A percentile compares a stretch with the other conserved stretches of the same genome.
These are phyloP conservation scores for Dactylellina sp. DNA, from an alignment of 2,329 filamentous ascomycete genomes.

Conservation along the genomic window DNA sequence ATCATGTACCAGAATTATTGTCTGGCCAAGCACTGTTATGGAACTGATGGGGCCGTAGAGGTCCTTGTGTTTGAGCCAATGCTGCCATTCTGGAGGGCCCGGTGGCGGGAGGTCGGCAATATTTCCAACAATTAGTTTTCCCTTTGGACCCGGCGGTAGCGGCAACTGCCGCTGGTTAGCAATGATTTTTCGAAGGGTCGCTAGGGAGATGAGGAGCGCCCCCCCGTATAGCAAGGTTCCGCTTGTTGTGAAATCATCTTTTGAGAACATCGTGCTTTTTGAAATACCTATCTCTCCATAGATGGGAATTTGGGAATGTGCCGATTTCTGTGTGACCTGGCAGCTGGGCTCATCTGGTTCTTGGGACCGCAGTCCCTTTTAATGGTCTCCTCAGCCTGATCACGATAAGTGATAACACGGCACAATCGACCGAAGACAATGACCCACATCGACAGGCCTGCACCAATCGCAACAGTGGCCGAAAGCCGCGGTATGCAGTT, in stretches of 20 bases:
- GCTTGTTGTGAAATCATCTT: conserved; percentile 10
- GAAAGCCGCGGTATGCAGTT: background rate
- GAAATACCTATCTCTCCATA: no score
- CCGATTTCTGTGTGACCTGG: background rate
- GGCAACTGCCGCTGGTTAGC: conserved; percentile 21
- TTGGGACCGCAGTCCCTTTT: background rate
- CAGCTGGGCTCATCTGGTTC: background rate
- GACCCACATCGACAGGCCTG: conserved; percentile 8
- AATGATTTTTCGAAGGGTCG: conserved; percentile 19
- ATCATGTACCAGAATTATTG: conserved; percentile 65
- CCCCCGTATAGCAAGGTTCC: conserved; percentile 32
- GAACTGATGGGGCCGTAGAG: conserved; percentile 64
- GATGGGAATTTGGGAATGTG: no score
- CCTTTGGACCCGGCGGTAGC: conserved; percentile 43
- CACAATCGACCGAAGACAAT: no score
- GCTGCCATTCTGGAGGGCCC: conserved; percentile 63
- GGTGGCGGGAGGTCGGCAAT: conserved; percentile 41
- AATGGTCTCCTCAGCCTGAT: background rate
- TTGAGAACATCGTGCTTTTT: conserved; percentile 9
- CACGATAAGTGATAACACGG: background rate
- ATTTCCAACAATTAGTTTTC: conserved; percentile 26
- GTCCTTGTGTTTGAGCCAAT: conserved; percentile 65
- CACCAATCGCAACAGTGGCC: background rate
- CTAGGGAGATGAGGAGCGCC: conserved; percentile 7
- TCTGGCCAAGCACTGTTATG: conserved; percentile 65